Conservation (phyloP, 192 early-diverging fungal genomes). For the Gryganskiella cystojenkinii region DNA sequence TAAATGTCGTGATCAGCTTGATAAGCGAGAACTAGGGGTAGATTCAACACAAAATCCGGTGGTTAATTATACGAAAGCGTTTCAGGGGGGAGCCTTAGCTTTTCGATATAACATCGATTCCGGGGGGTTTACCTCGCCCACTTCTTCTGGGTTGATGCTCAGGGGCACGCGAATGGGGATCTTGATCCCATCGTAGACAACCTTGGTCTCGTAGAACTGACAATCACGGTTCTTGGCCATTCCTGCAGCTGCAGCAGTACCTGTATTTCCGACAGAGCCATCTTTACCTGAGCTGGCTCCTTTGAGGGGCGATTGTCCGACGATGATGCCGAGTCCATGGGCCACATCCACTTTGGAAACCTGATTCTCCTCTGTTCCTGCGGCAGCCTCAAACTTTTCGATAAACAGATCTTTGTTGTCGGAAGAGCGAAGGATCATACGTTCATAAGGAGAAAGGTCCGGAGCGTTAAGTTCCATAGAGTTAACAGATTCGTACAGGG, state of each 20-base stretch:
- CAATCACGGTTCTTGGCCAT: slow-evolving; percentile 80
- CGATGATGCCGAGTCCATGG: slow-evolving; percentile 45
- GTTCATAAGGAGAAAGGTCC: slow-evolving; percentile 78
- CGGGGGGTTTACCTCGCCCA: slow-evolving; percentile 83
- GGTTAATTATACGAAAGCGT: too few species aligned
- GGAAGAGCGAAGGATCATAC: slow-evolving; percentile 84
- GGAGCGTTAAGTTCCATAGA: slow-evolving; percentile 90
- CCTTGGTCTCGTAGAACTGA: slow-evolving; percentile 87
- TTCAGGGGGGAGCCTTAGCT: too few species aligned
- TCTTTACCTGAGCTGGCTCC: neutral
- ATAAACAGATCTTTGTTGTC: slow-evolving; percentile 89
- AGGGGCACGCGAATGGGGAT: slow-evolving; percentile 90
- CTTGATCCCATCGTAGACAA: slow-evolving; percentile 86
- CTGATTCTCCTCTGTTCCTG: slow-evolving; percentile 20
- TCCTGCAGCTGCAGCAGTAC: neutral
- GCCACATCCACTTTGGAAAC: slow-evolving; percentile 41
- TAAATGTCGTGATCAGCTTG: slow-evolving; percentile 83
- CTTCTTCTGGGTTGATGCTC: slow-evolving; percentile 87
- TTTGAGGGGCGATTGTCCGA: slow-evolving; percentile 35
- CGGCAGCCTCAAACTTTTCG: slow-evolving; percentile 73
- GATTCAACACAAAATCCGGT: too few species aligned
- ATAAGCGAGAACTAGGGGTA: slow-evolving; percentile 82
- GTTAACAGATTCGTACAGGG: slow-evolving; percentile 86
- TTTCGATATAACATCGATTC: too few species aligned
- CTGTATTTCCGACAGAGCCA: neutral